Base-by-base conservation (phyloP, 1,284 basidiomycete species). In the Veloporphyrellus conicus region DNA sequence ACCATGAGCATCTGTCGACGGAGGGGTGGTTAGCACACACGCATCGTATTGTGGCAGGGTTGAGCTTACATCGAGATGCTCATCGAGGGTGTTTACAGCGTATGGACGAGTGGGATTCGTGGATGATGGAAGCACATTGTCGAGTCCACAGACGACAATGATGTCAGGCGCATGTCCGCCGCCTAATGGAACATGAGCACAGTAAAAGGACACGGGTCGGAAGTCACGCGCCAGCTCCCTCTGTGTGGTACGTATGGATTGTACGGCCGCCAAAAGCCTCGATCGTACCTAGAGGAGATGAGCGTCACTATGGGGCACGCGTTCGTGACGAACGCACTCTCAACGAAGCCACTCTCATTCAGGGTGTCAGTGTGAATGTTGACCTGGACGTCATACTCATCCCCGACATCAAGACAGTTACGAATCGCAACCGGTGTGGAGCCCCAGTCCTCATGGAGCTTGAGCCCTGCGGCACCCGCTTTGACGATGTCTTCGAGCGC, bases 371-470 rank as follows among this genome's bases (percentile, higher is more conserved):
- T 96, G 65, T 99, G 96, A 47, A 99, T 97, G 65, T 95, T 96
- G 50, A 87, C 86, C 76, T 97, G 94, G 7, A 99, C 90, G 63
- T 99, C 96, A 65, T 90, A 94, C 58, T 92, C 79, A 62, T 99
- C 93, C 2, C 78, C 94, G 15, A 97, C 79, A 48, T 83, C 81
- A 53, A 99, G 73, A 52, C 84, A 87, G 41, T 79, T 85, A 56
- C 78, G 75, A 59, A 99, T 98, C 1, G 81, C 81, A 14, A 82
- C 84, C 0, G 95, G 95, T 2, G 94, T 97, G 18, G 84, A 79
- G 5, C 96, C 96, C 96, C 96, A 99, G 68, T 99, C 96, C 66
- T 99, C 96, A 62, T 99, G 96, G 48, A 99, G 70, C 71, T 99
- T 99, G 56, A 99, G 68, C 1, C 94, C 94, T 20, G 80, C 83